Conservation (phyloP, 2,329 filamentous ascomycete species). For the Trichoderma lentiforme region DNA sequence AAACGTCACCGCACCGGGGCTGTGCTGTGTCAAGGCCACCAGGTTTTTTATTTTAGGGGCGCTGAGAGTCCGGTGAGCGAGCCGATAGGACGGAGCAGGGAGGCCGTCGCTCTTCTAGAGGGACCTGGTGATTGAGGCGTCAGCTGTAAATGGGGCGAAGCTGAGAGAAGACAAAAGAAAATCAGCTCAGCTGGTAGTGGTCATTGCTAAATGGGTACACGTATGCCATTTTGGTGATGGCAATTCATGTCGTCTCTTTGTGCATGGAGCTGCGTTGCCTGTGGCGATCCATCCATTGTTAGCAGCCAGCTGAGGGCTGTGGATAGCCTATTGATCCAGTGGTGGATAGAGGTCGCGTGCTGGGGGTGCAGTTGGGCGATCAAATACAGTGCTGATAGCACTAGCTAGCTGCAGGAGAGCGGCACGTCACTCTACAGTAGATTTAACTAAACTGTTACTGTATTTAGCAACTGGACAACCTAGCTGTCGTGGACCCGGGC, state of each 20-base stretch:
- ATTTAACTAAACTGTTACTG: not conserved
- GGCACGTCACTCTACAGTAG: not conserved
- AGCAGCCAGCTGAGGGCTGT: not conserved
- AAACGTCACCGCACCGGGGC: constrained; percentile 19
- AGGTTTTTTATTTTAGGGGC: constrained; percentile 17
- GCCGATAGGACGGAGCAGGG: constrained; percentile 3
- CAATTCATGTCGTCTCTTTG: not conserved
- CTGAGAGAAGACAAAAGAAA: not conserved
- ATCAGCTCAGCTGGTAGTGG: not conserved
- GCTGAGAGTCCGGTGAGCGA: not conserved
- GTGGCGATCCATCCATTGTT: not conserved
- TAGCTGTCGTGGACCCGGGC: not conserved
- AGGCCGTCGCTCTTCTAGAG: not conserved
- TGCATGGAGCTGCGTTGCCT: not conserved
- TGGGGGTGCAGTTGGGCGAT: not conserved
- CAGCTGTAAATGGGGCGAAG: constrained; percentile 12
- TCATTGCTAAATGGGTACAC: not conserved
- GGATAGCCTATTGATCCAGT: not conserved
- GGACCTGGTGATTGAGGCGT: constrained; percentile 8
- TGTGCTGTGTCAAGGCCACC: constrained; percentile 14
- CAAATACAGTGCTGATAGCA: not conserved
- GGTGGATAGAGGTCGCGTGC: not conserved
- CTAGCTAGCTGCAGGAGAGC: not conserved
- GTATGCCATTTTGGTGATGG: not conserved
- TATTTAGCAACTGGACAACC: not conserved